Evolutionary conservation across 1,284 basidiomycete species (phyloP).

Genomic region (Xanthoconium separans): DNA sequence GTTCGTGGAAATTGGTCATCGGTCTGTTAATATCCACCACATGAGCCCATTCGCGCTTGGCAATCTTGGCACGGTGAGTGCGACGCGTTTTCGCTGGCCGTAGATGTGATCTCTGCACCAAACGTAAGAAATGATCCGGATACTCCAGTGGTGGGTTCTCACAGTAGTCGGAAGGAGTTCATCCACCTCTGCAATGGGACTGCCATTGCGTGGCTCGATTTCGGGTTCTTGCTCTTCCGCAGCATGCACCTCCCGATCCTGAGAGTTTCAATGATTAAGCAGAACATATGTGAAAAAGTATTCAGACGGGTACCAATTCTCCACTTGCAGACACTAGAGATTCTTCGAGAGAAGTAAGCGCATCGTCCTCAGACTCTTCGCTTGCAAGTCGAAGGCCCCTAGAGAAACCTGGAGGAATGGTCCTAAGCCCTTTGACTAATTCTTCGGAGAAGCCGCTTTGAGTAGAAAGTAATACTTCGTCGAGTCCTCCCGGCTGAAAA

Average conservation of each 20-base stretch:
- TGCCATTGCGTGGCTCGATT: constrained; percentile 12
- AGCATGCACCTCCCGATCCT: constrained; percentile 16
- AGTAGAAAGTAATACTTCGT: constrained; percentile 48
- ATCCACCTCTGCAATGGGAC: constrained; percentile 62
- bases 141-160: constrained; percentile 22
- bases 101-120: constrained; percentile 52
- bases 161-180: constrained; percentile 82
- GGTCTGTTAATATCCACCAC: constrained; percentile 92
- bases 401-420: constrained; percentile 60
- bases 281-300: neutral
- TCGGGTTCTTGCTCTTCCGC: constrained; percentile 23
- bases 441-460: constrained; percentile 36
- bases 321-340: constrained; percentile 6
- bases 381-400: constrained; percentile 68
- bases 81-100: constrained; percentile 48
- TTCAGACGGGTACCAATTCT: constrained; percentile 14
- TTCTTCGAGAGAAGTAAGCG: constrained; percentile 41
- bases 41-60: constrained; percentile 97
- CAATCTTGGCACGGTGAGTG: constrained; percentile 43
- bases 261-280: constrained; percentile 2
- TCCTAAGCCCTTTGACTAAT: constrained; percentile 49
- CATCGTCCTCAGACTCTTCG: constrained; percentile 48
- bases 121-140: constrained; percentile 12
- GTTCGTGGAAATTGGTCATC: constrained; percentile 83
- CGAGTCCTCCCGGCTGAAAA: constrained; percentile 88